Evolutionary conservation across 2,329 filamentous ascomycete species (phyloP), one percentile per base, ranked within the genome.

Genomic region (Nakataea oryzae): DNA sequence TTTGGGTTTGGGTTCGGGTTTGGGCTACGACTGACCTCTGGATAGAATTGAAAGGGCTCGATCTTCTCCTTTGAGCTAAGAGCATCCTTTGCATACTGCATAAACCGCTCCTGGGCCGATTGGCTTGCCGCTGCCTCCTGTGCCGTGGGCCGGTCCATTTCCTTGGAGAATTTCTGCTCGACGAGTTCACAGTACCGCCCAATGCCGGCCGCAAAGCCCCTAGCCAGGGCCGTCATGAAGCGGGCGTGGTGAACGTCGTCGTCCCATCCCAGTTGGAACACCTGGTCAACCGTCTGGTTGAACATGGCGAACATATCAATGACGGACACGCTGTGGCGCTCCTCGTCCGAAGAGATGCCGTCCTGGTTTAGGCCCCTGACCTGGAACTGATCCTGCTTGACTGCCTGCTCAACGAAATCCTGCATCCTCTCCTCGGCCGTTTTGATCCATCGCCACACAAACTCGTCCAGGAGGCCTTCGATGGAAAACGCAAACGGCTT

Each of bases 21-120:
- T n/a, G 41, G 41, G 41, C 21, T 50, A 50, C 41, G 21, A 50
- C 81, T 75, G 78, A 93, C 91, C 84, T 96, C 90, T 2, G 91
- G 86, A 68, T 92, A 95, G 76, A 99, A 99, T 66, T 97, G 93
- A 75, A 97, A 99, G 0, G 95, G 95, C 70, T 97, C 93, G 54
- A 95, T 87, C 74, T 93, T 96, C 65, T 97, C 93, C 73, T 93
- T 96, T 66, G 87, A 89, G 67, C 86, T 90, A 87, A 93, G 96
- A 4, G 93, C 90, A 71, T 97, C 95, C 73, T 95, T 96, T 12
- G 95, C 95, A 70, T 93, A 86, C 69, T 96, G 90, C 78, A 97
- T 86, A 80, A 93, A 93, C 70, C 91, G 95, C 72, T 97, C 93
- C 72, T 97, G 93, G 21, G 91, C 85, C 4, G 91, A 91, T 74